A percentile compares a stretch with the other conserved stretches of the same genome.
Conservation (phyloP, 108 stramenopile species). For the Nannochloropsis oceanica region DNA sequence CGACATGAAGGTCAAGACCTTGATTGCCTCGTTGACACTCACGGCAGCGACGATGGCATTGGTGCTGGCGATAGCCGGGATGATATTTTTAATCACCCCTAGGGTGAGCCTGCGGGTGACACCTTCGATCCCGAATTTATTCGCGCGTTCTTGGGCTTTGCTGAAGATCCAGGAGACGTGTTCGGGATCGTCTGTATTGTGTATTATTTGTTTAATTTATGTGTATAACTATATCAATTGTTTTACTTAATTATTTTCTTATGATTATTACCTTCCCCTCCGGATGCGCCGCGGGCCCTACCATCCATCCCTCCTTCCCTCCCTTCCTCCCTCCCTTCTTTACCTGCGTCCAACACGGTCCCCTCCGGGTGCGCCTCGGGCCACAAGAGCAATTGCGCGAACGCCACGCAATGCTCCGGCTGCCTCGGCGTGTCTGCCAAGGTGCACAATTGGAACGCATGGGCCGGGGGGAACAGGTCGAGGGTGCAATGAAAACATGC, state of each 20-base stretch:
- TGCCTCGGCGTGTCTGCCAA: constrained; percentile 93
- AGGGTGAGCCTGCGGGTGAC: constrained; percentile 33
- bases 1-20: constrained; percentile 71
- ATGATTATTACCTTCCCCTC: too few species aligned
- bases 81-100: constrained; percentile 40
- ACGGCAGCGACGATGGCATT: constrained; percentile 40
- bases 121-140: constrained; percentile 24
- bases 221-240: too few species aligned
- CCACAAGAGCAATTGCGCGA: constrained; percentile 77
- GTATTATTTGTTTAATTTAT: too few species aligned
- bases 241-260: too few species aligned
- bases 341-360: neutral
- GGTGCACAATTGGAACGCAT: constrained; percentile 83
- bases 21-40: constrained; percentile 87
- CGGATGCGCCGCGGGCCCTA: too few species aligned
- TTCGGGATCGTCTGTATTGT: neutral
- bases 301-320: too few species aligned
- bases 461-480: constrained; percentile 86
- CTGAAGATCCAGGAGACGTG: constrained; percentile 12
- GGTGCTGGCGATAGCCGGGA: constrained; percentile 43
- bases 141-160: neutral
- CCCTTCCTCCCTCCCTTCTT: too few species aligned
- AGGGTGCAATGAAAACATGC: constrained; percentile 95
- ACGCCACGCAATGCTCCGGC: constrained; percentile 97
- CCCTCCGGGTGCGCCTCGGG: constrained; percentile 63